Evolutionary conservation across 176 grass and related monocot genomes (phyloP).

Genomic region (Carex pumila): DNA sequence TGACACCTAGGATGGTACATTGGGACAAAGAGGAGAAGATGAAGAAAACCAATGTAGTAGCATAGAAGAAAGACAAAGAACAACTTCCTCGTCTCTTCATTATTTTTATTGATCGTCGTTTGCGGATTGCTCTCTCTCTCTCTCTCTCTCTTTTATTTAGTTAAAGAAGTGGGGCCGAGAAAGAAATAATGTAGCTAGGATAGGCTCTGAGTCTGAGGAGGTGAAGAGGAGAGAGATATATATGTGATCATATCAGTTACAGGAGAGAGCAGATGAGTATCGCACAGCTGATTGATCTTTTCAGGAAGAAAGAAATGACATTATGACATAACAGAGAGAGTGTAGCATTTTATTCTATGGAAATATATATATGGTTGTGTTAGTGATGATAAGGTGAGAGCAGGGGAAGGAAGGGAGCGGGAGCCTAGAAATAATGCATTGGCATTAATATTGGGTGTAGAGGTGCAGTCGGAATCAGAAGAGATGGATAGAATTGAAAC

Average conservation of each 20-base stretch:
- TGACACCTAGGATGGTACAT: background rate
- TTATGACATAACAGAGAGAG: background rate
- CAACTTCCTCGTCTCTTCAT: conserved; percentile 7
- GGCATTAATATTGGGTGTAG: conserved; percentile 14
- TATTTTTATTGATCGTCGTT: background rate
- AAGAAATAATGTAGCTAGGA: conserved; percentile 21
- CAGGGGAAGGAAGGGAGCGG: background rate
- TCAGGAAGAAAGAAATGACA: conserved; percentile 15
- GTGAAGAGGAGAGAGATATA: background rate
- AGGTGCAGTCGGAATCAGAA: conserved; percentile 9
- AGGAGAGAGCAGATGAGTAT: background rate
- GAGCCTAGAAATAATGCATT: background rate
- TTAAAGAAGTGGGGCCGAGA: background rate
- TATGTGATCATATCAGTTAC: background rate
- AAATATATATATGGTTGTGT: background rate
- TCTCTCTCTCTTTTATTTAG: background rate
- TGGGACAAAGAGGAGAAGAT: background rate
- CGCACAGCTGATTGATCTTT: background rate
- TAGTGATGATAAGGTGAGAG: background rate
- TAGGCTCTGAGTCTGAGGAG: conserved; percentile 16
- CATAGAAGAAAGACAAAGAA: background rate
- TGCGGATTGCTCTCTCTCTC: background rate
- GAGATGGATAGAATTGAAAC: background rate
- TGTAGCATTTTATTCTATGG: background rate
- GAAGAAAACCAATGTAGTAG: background rate